Conservation (phyloP, 2,329 filamentous ascomycete genomes). For the Cladosporium sp. region DNA sequence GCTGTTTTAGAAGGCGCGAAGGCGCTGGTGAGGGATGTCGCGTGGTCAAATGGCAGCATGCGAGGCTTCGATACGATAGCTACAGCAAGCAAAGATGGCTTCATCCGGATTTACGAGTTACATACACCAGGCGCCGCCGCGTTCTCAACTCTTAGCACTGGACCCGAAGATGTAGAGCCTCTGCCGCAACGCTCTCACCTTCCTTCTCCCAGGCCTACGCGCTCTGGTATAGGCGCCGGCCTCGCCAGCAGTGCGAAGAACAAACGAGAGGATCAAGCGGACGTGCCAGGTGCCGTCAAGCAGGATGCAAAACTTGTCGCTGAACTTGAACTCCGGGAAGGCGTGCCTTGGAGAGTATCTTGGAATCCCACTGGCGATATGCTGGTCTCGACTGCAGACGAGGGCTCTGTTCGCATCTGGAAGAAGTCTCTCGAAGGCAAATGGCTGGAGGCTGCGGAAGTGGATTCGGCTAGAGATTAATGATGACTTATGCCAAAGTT, state of each 20-base stretch:
- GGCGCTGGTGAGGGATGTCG: slow-evolving; percentile 73
- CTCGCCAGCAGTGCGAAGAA: slow-evolving; percentile 46
- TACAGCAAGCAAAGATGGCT: slow-evolving; percentile 88
- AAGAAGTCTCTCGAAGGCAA: slow-evolving; percentile 46
- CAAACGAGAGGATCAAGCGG: slow-evolving; percentile 51
- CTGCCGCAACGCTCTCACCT: slow-evolving; percentile 12
- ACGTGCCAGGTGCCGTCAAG: slow-evolving; percentile 59
- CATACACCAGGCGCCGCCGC: slow-evolving; percentile 54
- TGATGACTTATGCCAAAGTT: no score
- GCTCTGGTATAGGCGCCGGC: slow-evolving; percentile 52
- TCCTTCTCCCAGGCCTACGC: slow-evolving; percentile 26
- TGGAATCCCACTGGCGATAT: slow-evolving; percentile 63
- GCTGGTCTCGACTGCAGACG: slow-evolving; percentile 71
- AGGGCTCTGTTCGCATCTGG: slow-evolving; percentile 56
- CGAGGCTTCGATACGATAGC: slow-evolving; percentile 87
- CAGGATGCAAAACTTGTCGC: slow-evolving; percentile 63
- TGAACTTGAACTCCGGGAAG: slow-evolving; percentile 62
- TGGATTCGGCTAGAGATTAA: slow-evolving; percentile 33
- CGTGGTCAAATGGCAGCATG: slow-evolving; percentile 90
- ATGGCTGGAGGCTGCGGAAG: slow-evolving; percentile 47
- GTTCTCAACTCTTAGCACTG: slow-evolving; percentile 34
- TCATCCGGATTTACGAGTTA: slow-evolving; percentile 81
- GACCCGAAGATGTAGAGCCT: not conserved
- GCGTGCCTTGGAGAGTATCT: slow-evolving; percentile 70
- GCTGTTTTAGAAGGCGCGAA: slow-evolving; percentile 70